These are phyloP conservation scores for Ustilago crameri DNA, from an alignment of 1,284 basidiomycete species.

Conservation along the genomic window DNA sequence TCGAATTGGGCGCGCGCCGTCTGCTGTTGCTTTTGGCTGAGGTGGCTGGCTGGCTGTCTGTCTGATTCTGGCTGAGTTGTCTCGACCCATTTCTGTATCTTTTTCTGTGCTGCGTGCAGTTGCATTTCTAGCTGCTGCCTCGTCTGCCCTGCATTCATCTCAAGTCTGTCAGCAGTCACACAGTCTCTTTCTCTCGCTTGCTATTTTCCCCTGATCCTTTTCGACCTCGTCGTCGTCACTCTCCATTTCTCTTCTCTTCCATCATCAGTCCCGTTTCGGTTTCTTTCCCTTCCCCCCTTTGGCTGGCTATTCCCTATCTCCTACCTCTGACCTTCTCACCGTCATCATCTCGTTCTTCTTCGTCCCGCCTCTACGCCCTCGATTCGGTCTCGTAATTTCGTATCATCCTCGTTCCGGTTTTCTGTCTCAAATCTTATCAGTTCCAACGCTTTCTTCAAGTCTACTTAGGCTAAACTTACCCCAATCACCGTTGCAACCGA, in stretches of 20 bases:
- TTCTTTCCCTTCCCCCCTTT: conserved; percentile 2
- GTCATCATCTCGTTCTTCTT: conserved; percentile 5
- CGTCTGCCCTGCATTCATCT: too few species aligned
- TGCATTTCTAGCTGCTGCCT: too few species aligned
- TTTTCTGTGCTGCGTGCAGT: neutral
- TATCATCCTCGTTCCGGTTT: conserved; percentile 7
- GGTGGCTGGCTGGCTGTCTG: neutral
- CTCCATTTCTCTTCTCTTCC: conserved; percentile 11
- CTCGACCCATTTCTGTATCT: neutral
- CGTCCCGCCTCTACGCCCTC: neutral
- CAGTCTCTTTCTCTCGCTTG: too few species aligned
- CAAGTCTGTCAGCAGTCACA: too few species aligned
- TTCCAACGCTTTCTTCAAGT: neutral
- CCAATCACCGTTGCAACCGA: too few species aligned
- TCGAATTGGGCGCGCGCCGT: too few species aligned
- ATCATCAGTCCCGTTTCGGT: conserved; percentile 19
- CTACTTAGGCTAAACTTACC: too few species aligned
- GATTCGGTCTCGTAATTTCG: too few species aligned
- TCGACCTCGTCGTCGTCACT: conserved; percentile 9
- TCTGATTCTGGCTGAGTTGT: neutral
- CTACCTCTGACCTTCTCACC: neutral
- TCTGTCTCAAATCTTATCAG: neutral
- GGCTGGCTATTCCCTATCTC: conserved; percentile 3
- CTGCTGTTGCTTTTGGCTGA: too few species aligned
- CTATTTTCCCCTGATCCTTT: neutral